phyloP scores from a whole-genome alignment of 2,329 filamentous ascomycete genomes.

The Nigrospora oryzae region DNA sequence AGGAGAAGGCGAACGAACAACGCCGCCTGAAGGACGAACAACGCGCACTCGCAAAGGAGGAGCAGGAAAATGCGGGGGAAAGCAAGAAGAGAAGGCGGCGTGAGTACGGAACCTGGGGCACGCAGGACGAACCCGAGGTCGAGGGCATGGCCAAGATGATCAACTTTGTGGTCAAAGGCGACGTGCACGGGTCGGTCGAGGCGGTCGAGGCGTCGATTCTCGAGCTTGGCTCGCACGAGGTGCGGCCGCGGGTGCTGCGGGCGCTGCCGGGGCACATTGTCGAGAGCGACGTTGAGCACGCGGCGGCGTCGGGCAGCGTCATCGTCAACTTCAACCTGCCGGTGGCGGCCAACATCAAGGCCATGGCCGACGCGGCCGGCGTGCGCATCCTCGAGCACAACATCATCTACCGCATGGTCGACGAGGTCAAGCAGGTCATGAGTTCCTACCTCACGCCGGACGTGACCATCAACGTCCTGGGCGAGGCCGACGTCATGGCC shows the following conservation, averaged over 20 bases:
- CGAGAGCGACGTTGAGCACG: slow-evolving; percentile 86
- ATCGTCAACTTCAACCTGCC: slow-evolving; percentile 82
- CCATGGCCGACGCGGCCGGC: slow-evolving; percentile 59
- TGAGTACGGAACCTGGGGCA: slow-evolving; percentile 15
- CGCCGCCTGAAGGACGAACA: slow-evolving; percentile 50
- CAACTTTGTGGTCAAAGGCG: slow-evolving; percentile 83
- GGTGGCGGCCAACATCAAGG: slow-evolving; percentile 58
- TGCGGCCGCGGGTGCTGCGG: slow-evolving; percentile 67
- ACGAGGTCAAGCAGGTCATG: slow-evolving; percentile 62
- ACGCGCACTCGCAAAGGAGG: slow-evolving; percentile 48
- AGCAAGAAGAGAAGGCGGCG: slow-evolving; percentile 13
- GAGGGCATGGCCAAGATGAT: slow-evolving; percentile 44
- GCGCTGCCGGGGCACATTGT: slow-evolving; percentile 69
- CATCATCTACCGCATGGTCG: slow-evolving; percentile 73
- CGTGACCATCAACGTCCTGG: slow-evolving; percentile 62
- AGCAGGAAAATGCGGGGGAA: slow-evolving; percentile 21
- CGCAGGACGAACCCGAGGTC: slow-evolving; percentile 22
- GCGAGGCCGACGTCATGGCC: slow-evolving; percentile 80
- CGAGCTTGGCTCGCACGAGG: slow-evolving; percentile 76
- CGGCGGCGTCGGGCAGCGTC: slow-evolving; percentile 63
- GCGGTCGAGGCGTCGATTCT: slow-evolving; percentile 72
- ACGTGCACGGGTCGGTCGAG: slow-evolving; percentile 90
- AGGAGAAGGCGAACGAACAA: slow-evolving; percentile 64
- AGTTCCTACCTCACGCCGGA: slow-evolving; percentile 60
- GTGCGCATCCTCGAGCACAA: slow-evolving; percentile 79